A percentile compares a stretch with the other conserved stretches of the same genome.
phyloP scores from a whole-genome alignment of 176 grass and related monocot species.

The Oropetium thomaeum region DNA sequence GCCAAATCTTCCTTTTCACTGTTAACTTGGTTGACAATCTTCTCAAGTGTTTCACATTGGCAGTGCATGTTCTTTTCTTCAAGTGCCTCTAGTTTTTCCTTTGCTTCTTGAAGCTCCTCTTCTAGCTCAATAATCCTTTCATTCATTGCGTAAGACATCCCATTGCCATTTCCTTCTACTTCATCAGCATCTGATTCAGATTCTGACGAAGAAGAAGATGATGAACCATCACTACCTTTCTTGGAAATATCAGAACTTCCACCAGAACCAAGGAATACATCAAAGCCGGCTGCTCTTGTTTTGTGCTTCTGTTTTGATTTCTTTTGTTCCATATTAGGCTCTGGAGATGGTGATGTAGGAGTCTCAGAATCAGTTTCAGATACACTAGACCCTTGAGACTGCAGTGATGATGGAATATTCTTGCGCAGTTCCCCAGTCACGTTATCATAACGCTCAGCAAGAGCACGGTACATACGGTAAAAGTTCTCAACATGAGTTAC shows the following conservation, averaged over 20 bases:
- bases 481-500: constrained; percentile 82
- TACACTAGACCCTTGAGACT: constrained; percentile 60
- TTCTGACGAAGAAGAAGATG: constrained; percentile 58
- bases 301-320: constrained; percentile 33
- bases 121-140: constrained; percentile 70
- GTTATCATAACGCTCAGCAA: constrained; percentile 95
- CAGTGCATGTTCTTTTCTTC: constrained; percentile 50
- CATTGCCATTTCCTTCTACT: constrained; percentile 46
- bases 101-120: constrained; percentile 64
- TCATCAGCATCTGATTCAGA: constrained; percentile 67
- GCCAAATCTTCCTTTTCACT: constrained; percentile 51
- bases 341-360: constrained; percentile 26
- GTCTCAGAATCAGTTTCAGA: constrained; percentile 64
- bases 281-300: constrained; percentile 46
- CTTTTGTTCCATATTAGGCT: constrained; percentile 39
- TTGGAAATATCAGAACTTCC: constrained; percentile 38
- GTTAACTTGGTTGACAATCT: constrained; percentile 40
- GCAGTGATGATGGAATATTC: constrained; percentile 61
- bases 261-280: constrained; percentile 51
- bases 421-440: constrained; percentile 86
- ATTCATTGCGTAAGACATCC: constrained; percentile 40
- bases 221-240: constrained; percentile 65
- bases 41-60: constrained; percentile 42
- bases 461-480: constrained; percentile 89
- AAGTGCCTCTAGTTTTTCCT: constrained; percentile 50